phyloP scores from a whole-genome alignment of 2,329 filamentous ascomycete species.

The Claviceps fusiformis region DNA sequence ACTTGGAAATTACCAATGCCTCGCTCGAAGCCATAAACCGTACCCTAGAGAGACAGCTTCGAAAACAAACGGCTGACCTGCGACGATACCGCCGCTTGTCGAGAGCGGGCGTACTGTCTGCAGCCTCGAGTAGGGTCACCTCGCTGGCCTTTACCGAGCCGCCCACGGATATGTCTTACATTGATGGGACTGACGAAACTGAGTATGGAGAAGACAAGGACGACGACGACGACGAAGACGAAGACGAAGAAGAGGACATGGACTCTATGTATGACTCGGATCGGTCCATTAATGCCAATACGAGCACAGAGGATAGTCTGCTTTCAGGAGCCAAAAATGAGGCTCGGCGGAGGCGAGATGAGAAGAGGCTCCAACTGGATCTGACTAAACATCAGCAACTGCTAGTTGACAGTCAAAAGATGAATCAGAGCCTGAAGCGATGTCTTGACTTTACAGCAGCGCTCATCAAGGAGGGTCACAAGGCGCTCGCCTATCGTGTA shows the following conservation, averaged over 20 bases:
- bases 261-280: constrained; percentile 41
- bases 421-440: constrained; percentile 85
- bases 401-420: constrained; percentile 79
- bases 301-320: constrained; percentile 17
- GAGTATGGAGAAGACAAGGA: constrained; percentile 19
- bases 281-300: constrained; percentile 27
- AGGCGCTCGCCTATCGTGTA: constrained; percentile 74
- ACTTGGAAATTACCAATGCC: constrained; percentile 92
- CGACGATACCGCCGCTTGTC: constrained; percentile 78
- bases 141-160: constrained; percentile 30
- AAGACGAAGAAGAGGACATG: constrained; percentile 22
- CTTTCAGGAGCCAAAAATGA: constrained; percentile 25
- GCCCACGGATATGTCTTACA: constrained; percentile 33
- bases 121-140: constrained; percentile 29
- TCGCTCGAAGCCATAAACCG: constrained; percentile 91
- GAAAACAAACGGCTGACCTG: constrained; percentile 80
- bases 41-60: constrained; percentile 77
- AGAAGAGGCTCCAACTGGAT: constrained; percentile 72
- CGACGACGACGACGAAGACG: not conserved
- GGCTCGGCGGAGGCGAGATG: constrained; percentile 54
- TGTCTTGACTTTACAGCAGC: constrained; percentile 85
- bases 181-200: constrained; percentile 30
- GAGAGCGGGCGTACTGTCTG: constrained; percentile 60
- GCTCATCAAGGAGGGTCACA: constrained; percentile 76
- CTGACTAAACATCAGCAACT: constrained; percentile 80